phyloP scores from a whole-genome alignment of 805 yeast species.

The Spathaspora arborariae region DNA sequence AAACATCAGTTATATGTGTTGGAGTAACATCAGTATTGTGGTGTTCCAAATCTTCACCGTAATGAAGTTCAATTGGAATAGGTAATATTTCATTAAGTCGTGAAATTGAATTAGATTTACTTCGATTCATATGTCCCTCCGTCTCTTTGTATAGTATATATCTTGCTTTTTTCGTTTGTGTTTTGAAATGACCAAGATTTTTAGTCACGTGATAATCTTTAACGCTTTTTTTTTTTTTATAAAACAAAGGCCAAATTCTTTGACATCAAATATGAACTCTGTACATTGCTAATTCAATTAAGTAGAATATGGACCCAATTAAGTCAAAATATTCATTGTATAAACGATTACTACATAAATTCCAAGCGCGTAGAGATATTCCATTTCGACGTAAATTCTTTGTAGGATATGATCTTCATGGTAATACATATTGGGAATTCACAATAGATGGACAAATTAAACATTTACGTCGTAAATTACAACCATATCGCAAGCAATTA shows the following conservation, averaged over 20 bases:
- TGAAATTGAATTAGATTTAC: conserved; percentile 14
- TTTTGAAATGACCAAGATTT: too few species aligned
- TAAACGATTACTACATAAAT: conserved; percentile 49
- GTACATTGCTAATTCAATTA: background rate
- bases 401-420: conserved; percentile 74
- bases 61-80: conserved; percentile 34
- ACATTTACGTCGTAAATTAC: conserved; percentile 59
- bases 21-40: background rate
- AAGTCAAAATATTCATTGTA: conserved; percentile 45
- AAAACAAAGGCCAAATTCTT: too few species aligned
- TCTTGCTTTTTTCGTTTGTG: too few species aligned
- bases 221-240: too few species aligned
- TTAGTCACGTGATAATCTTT: background rate
- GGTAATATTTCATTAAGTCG: conserved; percentile 31
- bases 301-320: conserved; percentile 28
- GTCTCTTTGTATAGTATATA: too few species aligned
- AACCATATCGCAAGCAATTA: conserved; percentile 46
- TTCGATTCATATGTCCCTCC: conserved; percentile 8
- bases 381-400: conserved; percentile 72
- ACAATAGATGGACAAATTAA: conserved; percentile 48
- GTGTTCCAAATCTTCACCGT: conserved; percentile 12
- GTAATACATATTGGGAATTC: conserved; percentile 86
- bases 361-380: conserved; percentile 56
- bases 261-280: background rate
- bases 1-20: conserved; percentile 38